Evolutionary conservation across 179 eudicot genomes (phyloP).

Genomic region (Vitellaria paradoxa): DNA sequence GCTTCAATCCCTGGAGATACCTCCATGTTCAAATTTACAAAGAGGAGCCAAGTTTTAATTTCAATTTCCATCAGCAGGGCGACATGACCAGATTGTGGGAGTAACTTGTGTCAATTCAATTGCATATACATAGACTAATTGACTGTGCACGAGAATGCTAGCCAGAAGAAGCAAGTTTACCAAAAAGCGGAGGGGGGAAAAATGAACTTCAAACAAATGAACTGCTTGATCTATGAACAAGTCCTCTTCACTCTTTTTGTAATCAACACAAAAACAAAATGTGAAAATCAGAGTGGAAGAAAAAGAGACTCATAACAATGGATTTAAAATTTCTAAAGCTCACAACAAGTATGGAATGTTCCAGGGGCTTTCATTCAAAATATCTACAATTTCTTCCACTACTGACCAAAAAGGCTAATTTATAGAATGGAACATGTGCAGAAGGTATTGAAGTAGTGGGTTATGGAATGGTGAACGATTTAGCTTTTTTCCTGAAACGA

Average conservation of each 20-base stretch:
- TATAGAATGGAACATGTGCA: too few relatives aligned
- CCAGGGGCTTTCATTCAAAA: background rate
- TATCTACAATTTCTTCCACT: background rate
- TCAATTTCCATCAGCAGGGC: background rate
- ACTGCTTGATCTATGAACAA: background rate
- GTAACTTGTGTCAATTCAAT: background rate
- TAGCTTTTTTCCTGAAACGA: background rate
- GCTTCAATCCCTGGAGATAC: constrained; percentile 34
- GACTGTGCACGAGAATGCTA: background rate
- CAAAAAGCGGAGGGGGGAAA: too few relatives aligned
- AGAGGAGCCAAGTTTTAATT: constrained; percentile 3
- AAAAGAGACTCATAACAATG: background rate
- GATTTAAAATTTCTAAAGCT: background rate
- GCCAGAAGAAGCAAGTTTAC: background rate
- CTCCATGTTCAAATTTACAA: constrained; percentile 20
- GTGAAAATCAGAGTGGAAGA: background rate
- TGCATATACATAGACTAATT: background rate
- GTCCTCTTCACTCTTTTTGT: background rate
- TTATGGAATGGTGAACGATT: constrained; percentile 15
- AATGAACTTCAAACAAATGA: background rate
- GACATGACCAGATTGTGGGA: background rate
- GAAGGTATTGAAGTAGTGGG: too few relatives aligned
- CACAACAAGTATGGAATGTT: background rate
- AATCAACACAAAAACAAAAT: background rate
- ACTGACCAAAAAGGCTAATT: too few relatives aligned